Conservation (phyloP, 345 rosid genomes). For the Cardamine chenopodiifolia region DNA sequence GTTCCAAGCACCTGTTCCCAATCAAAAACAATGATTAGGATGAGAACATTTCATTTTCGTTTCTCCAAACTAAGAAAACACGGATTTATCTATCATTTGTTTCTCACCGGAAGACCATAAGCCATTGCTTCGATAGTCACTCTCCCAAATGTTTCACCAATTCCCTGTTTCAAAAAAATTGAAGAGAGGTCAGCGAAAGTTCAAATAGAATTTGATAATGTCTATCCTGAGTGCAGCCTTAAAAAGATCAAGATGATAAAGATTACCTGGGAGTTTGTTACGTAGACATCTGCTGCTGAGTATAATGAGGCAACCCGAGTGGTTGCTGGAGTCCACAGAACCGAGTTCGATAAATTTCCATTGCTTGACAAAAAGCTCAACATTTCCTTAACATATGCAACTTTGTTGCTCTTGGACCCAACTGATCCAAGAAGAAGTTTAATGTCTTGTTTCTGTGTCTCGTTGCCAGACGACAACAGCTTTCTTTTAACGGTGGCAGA, state of each 20-base stretch:
- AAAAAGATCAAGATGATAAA: constrained; percentile 16
- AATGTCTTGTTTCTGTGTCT: constrained; percentile 48
- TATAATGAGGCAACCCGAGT: constrained; percentile 87
- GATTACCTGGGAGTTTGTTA: constrained; percentile 85
- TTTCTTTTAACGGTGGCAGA: constrained; percentile 43
- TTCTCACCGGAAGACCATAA: constrained; percentile 87
- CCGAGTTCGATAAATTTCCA: constrained; percentile 64
- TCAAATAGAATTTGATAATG: constrained; percentile 20
- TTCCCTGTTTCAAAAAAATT: constrained; percentile 55
- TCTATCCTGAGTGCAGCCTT: not conserved
- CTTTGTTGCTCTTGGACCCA: constrained; percentile 96
- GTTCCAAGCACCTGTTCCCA: constrained; percentile 63
- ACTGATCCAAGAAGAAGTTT: constrained; percentile 95
- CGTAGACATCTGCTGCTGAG: constrained; percentile 94
- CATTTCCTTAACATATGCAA: constrained; percentile 74
- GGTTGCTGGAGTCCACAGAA: constrained; percentile 83
- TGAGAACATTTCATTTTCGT: constrained; percentile 1
- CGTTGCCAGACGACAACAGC: constrained; percentile 43
- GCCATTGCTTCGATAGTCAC: constrained; percentile 99
- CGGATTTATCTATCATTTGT: constrained; percentile 2
- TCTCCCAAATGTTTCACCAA: constrained; percentile 98
- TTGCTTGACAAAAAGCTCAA: constrained; percentile 61
- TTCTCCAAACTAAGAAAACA: not conserved
- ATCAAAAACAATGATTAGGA: not conserved
- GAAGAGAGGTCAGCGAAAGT: constrained; percentile 3